Conservation (phyloP, 345 rosid genomes). For the Trapa incisa region DNA sequence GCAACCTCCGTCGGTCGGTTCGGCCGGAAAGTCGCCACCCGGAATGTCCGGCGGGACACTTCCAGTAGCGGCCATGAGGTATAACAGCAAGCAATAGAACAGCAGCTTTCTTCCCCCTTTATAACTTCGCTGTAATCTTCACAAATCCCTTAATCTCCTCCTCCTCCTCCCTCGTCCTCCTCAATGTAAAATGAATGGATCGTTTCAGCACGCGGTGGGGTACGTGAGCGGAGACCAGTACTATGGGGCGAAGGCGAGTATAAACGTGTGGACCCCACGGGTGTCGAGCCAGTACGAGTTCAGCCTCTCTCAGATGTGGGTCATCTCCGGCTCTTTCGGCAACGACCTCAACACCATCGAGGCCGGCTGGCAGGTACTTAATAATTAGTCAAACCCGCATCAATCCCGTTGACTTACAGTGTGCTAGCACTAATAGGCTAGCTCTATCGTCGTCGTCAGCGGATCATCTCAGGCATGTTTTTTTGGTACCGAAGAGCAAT, state of each 20-base stretch:
- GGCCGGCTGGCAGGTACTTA: constrained; percentile 95
- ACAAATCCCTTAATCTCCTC: too few relatives aligned
- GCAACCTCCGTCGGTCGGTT: constrained; percentile 53
- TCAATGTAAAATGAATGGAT: too few relatives aligned
- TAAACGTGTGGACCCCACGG: constrained; percentile 87
- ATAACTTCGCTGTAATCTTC: background rate
- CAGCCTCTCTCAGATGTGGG: constrained; percentile 94
- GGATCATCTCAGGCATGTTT: too few relatives aligned
- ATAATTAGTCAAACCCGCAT: background rate
- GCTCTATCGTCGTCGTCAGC: too few relatives aligned
- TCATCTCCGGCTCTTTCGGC: constrained; percentile 87
- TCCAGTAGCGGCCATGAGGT: constrained; percentile 87
- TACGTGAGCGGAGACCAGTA: constrained; percentile 77
- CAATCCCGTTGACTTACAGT: too few relatives aligned
- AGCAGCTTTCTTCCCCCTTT: background rate
- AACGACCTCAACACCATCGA: constrained; percentile 95
- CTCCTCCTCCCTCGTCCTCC: too few relatives aligned
- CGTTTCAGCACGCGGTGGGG: constrained; percentile 88
- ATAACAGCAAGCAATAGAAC: background rate
- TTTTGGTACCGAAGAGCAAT: too few relatives aligned
- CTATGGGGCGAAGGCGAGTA: constrained; percentile 94
- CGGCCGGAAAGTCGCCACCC: constrained; percentile 44
- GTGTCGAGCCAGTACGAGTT: constrained; percentile 74
- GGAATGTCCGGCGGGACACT: constrained; percentile 66
- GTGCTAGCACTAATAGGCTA: too few relatives aligned